A percentile compares a stretch with the other conserved stretches of the same genome.
phyloP scores from a whole-genome alignment of 108 stramenopile species.

The Mediolabrus comicus region DNA sequence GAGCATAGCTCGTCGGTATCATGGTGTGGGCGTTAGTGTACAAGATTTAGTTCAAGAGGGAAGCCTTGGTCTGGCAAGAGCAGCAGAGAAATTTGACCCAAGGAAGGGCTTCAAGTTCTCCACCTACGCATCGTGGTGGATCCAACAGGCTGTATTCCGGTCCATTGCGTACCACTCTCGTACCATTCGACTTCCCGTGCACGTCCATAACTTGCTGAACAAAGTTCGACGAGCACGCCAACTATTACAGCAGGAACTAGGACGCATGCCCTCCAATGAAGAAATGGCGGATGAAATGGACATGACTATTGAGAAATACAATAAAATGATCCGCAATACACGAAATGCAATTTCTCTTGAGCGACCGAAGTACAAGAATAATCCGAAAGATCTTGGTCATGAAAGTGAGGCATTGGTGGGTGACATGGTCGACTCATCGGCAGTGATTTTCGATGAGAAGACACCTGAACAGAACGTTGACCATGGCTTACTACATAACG shows the following conservation, averaged over 20 bases:
- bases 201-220: slow-evolving; percentile 93
- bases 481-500: slow-evolving; percentile 70
- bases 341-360: slow-evolving; percentile 83
- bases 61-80: slow-evolving; percentile 79
- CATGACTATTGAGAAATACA: slow-evolving; percentile 79
- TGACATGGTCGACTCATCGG: slow-evolving; percentile 66
- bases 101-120: slow-evolving; percentile 89
- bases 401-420: slow-evolving; percentile 75
- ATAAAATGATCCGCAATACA: slow-evolving; percentile 79
- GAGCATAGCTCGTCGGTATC: slow-evolving; percentile 87
- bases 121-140: slow-evolving; percentile 92
- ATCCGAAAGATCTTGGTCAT: slow-evolving; percentile 81
- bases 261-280: slow-evolving; percentile 85
- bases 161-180: slow-evolving; percentile 92
- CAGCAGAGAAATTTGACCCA: slow-evolving; percentile 90
- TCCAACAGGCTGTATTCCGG: slow-evolving; percentile 89
- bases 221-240: slow-evolving; percentile 72
- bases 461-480: slow-evolving; percentile 73
- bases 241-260: slow-evolving; percentile 63
- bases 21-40: slow-evolving; percentile 77
- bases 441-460: slow-evolving; percentile 53
- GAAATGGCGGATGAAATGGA: slow-evolving; percentile 87
- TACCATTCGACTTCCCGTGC: slow-evolving; percentile 94
- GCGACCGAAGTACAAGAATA: slow-evolving; percentile 74
- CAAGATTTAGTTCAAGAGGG: slow-evolving; percentile 91